Evolutionary conservation across 192 early-diverging fungal species (phyloP), one percentile per base, ranked within the genome.

Genomic region (Backusella circina): DNA sequence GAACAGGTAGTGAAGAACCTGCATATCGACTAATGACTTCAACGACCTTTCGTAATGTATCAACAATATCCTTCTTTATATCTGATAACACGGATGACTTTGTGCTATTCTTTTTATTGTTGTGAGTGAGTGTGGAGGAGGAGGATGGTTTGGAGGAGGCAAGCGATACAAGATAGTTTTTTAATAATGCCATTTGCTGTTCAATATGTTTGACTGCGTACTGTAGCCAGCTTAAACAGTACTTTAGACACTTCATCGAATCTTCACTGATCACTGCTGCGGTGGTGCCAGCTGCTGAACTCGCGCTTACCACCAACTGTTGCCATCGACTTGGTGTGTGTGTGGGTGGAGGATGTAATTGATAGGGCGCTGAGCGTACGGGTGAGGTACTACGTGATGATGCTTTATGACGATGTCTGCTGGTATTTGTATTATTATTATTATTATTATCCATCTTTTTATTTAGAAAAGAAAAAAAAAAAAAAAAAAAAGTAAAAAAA

Each of bases 11-110:
- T 71, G 91, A 92, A 2, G 90, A 84, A 13, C 92, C 91, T n/a
- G 97, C 95, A 78, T 98, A 95, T 66, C 91, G 89, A 47, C 91
- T 93, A 64, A 98, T 87, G 8, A 98, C 89, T 33, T 92, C 92
- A 6, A 98, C 93, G 2, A 96, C 97, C 36, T 90, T 91, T 38
- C 94, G 87, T 30, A 98, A 83, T 0, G 95, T 95, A 21, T 91
- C 87, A 3, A 95, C 92, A 2, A 97, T 88, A 64, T 97, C 97
- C 15, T 89, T 90, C 72, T 91, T 90, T 3, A 80, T 74, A 41
- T 71, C n/a, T 2, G 79, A 80, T 28, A 80, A 18, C 0, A 71
- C 67, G 16, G 78, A 71, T 70, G 72, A 10, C 77, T 83, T 84
- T 64, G 93, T 70, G 10, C 75, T 85, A 26, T 9, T 61, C 54